Percentiles rank a stretch among this genome's conserved stretches.
These are phyloP conservation scores for Gilbertella persicaria DNA, from an alignment of 371 early-diverging fungal genomes.

Conservation along the genomic window DNA sequence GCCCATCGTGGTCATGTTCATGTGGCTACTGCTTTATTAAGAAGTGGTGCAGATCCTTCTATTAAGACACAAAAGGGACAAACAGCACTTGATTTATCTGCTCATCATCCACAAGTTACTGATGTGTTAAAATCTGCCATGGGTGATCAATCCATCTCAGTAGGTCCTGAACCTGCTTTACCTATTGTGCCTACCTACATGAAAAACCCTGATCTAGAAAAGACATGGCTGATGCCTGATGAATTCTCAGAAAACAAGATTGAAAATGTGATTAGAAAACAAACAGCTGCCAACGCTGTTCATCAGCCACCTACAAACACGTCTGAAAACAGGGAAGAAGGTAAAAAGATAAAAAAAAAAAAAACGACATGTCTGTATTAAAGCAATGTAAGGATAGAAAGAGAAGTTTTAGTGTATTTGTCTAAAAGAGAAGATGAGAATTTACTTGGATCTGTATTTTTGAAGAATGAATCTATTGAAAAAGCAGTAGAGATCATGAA, in stretches of 20 bases:
- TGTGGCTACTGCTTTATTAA: slow-evolving; percentile 53
- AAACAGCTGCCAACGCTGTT: slow-evolving; percentile 22
- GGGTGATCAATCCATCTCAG: slow-evolving; percentile 3
- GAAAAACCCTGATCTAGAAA: slow-evolving; percentile 68
- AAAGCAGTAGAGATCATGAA: slow-evolving; percentile 41
- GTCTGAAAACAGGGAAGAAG: no score
- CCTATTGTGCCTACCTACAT: slow-evolving; percentile 71
- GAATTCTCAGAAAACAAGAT: slow-evolving; percentile 57
- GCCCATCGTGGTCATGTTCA: slow-evolving; percentile 61
- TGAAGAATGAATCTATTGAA: slow-evolving; percentile 54
- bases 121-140: slow-evolving; percentile 38
- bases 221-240: slow-evolving; percentile 74
- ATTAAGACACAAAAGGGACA: slow-evolving; percentile 59
- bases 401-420: slow-evolving; percentile 54
- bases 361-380: no score
- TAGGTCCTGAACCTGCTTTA: slow-evolving; percentile 38
- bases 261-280: slow-evolving; percentile 31
- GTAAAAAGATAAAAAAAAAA: background rate
- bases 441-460: slow-evolving; percentile 56
- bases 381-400: no score
- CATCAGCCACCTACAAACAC: no score
- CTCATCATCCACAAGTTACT: slow-evolving; percentile 39
- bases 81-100: slow-evolving; percentile 61
- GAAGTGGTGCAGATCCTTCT: slow-evolving; percentile 57
- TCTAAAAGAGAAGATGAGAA: slow-evolving; percentile 40